A percentile compares a stretch with the other conserved stretches of the same genome.
phyloP scores from a whole-genome alignment of 768 basidiomycete genomes.

The Tylopilus felleus region DNA sequence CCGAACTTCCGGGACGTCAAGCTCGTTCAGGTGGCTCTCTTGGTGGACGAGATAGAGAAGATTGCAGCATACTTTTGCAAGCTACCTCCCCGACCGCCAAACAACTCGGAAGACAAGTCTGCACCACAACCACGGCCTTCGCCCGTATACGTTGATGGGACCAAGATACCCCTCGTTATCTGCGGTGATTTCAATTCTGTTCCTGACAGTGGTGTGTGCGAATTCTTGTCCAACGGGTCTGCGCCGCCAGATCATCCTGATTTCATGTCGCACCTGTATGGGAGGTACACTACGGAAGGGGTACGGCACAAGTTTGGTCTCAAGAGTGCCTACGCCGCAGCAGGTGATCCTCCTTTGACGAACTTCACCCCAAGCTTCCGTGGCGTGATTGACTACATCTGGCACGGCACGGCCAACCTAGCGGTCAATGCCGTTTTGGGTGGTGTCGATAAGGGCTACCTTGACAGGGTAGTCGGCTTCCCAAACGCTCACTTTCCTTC shows the following conservation, averaged over 20 bases:
- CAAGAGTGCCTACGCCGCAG: conserved; percentile 76
- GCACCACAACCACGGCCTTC: conserved; percentile 42
- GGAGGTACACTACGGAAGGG: conserved; percentile 89
- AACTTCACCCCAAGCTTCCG: conserved; percentile 88
- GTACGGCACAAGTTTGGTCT: conserved; percentile 74
- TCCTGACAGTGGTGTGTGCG: conserved; percentile 85
- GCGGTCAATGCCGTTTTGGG: conserved; percentile 81
- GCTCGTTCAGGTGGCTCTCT: conserved; percentile 89
- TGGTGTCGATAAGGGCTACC: conserved; percentile 79
- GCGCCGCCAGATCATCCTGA: conserved; percentile 78
- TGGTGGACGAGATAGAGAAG: conserved; percentile 92
- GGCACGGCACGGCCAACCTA: conserved; percentile 76
- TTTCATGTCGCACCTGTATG: conserved; percentile 89
- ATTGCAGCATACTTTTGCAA: conserved; percentile 79
- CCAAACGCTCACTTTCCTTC: conserved; percentile 96
- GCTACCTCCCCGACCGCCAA: conserved; percentile 65
- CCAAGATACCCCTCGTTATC: conserved; percentile 86
- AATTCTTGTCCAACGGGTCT: conserved; percentile 75
- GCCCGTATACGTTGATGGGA: conserved; percentile 76
- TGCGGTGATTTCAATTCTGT: conserved; percentile 97
- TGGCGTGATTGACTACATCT: conserved; percentile 90
- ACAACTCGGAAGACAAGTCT: conserved; percentile 26
- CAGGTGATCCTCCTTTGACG: conserved; percentile 68
- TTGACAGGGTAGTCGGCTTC: conserved; percentile 92
- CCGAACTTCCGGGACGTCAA: conserved; percentile 93